phyloP scores from a whole-genome alignment of 139 green algal species.

The Tetradesmus lagerheimii region DNA sequence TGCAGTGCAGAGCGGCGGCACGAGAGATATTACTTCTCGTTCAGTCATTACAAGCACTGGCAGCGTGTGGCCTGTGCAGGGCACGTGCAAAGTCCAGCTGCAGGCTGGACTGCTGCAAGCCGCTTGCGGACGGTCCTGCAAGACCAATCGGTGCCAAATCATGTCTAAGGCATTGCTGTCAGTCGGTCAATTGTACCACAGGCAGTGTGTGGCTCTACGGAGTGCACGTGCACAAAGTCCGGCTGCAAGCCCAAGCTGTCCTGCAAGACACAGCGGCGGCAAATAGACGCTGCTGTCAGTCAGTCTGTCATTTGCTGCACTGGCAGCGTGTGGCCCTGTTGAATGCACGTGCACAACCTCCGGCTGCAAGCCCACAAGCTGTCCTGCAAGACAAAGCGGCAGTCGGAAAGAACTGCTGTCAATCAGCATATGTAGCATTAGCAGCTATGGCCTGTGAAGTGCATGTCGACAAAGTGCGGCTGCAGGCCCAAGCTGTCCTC shows the following conservation, averaged over 20 bases:
- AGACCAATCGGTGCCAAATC: too few relatives aligned
- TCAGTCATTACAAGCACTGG: too few relatives aligned
- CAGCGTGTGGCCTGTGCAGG: background rate
- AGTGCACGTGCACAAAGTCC: background rate
- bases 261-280: too few relatives aligned
- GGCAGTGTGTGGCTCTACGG: too few relatives aligned
- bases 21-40: too few relatives aligned
- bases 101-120: background rate
- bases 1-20: background rate
- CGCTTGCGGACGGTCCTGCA: too few relatives aligned
- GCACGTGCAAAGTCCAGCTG: background rate
- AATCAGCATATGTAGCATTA: too few relatives aligned
- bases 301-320: too few relatives aligned
- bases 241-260: conserved; percentile 9
- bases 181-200: too few relatives aligned
- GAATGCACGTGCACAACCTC: background rate
- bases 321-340: background rate
- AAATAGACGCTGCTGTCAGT: too few relatives aligned
- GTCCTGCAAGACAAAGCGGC: background rate
- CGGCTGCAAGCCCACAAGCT: background rate
- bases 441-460: background rate
- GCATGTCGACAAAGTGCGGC: background rate
- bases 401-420: too few relatives aligned
- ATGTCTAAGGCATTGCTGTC: too few relatives aligned
- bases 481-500: conserved; percentile 9